These are phyloP conservation scores for Penicillium sp. DNA, from an alignment of 2,329 filamentous ascomycete species.

Conservation along the genomic window DNA sequence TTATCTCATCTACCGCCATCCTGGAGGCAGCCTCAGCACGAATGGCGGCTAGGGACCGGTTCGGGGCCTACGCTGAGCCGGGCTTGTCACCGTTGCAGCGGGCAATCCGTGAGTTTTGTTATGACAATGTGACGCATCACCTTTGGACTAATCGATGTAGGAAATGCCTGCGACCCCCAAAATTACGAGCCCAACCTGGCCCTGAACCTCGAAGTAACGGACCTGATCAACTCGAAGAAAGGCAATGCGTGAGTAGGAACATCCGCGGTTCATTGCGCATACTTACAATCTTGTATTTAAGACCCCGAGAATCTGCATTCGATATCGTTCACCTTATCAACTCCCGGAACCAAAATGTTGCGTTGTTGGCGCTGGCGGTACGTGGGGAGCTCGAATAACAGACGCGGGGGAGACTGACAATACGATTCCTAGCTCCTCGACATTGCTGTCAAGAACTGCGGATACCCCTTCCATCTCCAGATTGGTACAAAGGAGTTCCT, in stretches of 20 bases:
- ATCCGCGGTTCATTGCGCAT: constrained; percentile 10
- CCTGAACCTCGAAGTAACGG: constrained; percentile 91
- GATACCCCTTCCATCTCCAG: constrained; percentile 97
- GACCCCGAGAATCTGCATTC: constrained; percentile 88
- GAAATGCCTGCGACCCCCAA: constrained; percentile 92
- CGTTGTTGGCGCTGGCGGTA: constrained; percentile 78
- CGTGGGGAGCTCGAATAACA: constrained; percentile 28
- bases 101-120: constrained; percentile 68
- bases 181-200: constrained; percentile 98
- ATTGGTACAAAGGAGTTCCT: constrained; percentile 99
- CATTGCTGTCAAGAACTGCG: constrained; percentile 99
- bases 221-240: constrained; percentile 97
- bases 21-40: constrained; percentile 97
- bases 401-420: constrained; percentile 9
- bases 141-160: constrained; percentile 38
- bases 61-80: constrained; percentile 76
- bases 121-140: neutral
- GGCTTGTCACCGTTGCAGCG: constrained; percentile 86
- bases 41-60: constrained; percentile 93
- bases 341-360: constrained; percentile 93
- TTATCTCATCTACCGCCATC: constrained; percentile 31
- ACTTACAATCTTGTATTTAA: constrained; percentile 35
- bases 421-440: constrained; percentile 72
- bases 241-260: constrained; percentile 67
- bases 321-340: constrained; percentile 94